Conservation (phyloP, 2,329 filamentous ascomycete genomes). For the Botrytis medusae region DNA sequence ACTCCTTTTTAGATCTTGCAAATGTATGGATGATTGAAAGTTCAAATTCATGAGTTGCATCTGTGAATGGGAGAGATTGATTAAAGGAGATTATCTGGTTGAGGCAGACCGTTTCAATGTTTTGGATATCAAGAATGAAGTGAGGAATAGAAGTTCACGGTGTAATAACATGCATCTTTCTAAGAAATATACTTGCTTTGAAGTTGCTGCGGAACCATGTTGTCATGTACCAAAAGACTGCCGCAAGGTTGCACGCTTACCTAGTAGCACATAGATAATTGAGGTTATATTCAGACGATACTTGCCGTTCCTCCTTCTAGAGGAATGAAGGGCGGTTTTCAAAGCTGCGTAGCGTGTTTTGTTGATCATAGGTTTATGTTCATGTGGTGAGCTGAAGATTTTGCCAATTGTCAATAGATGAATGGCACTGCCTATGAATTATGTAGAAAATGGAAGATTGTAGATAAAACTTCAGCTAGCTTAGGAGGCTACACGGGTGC, state of each 20-base stretch:
- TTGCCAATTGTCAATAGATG: background rate
- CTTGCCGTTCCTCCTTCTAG: background rate
- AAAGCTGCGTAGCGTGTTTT: background rate
- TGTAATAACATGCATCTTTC: no score
- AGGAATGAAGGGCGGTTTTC: background rate
- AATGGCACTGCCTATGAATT: background rate
- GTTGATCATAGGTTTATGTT: background rate
- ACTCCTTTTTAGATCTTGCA: background rate
- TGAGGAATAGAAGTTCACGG: background rate
- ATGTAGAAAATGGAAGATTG: background rate
- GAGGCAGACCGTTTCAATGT: background rate
- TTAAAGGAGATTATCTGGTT: slow-evolving; percentile 9
- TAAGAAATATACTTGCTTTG: background rate
- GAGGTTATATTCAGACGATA: background rate
- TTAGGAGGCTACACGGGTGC: background rate
- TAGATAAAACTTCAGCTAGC: background rate
- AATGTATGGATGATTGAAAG: background rate
- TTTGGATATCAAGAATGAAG: background rate
- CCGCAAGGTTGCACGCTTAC: background rate
- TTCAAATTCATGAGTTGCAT: slow-evolving; percentile 2
- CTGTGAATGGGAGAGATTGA: background rate
- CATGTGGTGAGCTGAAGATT: background rate
- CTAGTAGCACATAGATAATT: background rate
- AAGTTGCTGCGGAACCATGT: no score
- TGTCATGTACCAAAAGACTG: background rate